Conservation (phyloP, 2,329 filamentous ascomycete species). For the Xylariales sp. region DNA sequence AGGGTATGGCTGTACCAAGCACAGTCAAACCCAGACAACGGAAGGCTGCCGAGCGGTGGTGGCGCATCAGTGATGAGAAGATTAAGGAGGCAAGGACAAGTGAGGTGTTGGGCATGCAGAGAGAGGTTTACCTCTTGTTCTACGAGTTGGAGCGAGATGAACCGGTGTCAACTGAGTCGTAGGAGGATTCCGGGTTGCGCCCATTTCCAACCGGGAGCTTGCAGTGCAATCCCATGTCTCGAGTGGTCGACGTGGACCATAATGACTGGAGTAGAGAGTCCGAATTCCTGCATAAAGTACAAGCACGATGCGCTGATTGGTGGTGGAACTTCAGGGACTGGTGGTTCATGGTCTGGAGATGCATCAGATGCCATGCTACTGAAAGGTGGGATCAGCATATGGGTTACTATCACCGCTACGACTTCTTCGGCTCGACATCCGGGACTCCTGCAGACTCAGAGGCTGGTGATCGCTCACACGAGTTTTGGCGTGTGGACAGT, state of each 20-base stretch:
- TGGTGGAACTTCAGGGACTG: constrained; percentile 1
- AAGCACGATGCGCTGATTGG: no score
- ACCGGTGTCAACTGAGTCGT: constrained; percentile 9
- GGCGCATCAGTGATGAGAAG: constrained; percentile 97
- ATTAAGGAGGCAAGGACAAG: constrained; percentile 89
- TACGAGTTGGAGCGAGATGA: constrained; percentile 72
- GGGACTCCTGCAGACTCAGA: no score
- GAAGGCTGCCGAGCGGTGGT: constrained; percentile 77
- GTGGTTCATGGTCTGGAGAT: constrained; percentile 3
- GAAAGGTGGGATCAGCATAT: constrained; percentile 1
- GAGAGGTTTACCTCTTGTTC: constrained; percentile 92
- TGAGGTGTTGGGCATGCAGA: constrained; percentile 89
- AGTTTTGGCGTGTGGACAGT: no score
- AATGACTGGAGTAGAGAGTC: not conserved
- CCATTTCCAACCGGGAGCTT: not conserved
- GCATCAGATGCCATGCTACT: not conserved
- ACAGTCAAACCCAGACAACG: constrained; percentile 35
- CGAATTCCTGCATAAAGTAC: not conserved
- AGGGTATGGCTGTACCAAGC: constrained; percentile 6
- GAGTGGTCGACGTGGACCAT: not conserved
- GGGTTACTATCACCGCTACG: not conserved
- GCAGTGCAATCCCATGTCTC: not conserved
- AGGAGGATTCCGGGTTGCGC: constrained; percentile 7
- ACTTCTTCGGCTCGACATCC: no score
- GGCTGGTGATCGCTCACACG: no score